These are phyloP conservation scores for Pelargonium nanum DNA, from an alignment of 345 rosid genomes.

Conservation along the genomic window DNA sequence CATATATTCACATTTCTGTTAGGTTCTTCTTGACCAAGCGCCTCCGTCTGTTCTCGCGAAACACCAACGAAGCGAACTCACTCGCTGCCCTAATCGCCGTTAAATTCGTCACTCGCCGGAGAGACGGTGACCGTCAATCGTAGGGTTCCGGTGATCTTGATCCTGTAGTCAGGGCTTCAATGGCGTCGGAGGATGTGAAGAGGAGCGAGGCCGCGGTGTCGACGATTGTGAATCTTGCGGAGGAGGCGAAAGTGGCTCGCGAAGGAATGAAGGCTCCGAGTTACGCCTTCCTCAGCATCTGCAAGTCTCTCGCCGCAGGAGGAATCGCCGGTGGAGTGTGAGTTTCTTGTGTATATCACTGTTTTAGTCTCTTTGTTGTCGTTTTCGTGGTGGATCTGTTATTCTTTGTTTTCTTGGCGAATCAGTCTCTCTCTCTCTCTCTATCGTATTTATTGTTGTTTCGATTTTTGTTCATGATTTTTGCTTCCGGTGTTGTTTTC, in stretches of 20 bases:
- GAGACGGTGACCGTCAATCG: constrained; percentile 6
- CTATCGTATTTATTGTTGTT: not conserved
- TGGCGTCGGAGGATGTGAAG: constrained; percentile 84
- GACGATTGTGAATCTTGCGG: constrained; percentile 62
- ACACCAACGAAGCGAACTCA: not conserved
- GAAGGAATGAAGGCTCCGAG: constrained; percentile 58
- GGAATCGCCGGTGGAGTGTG: constrained; percentile 86
- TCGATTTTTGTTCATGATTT: not conserved
- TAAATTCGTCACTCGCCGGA: constrained; percentile 7
- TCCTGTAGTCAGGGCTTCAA: constrained; percentile 10
- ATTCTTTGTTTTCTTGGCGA: not conserved
- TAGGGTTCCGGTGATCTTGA: constrained; percentile 10
- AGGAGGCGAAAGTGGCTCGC: constrained; percentile 57
- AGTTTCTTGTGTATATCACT: too few relatives aligned
- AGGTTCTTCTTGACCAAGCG: not conserved
- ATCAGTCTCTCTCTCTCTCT: not conserved
- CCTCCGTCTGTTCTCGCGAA: too few relatives aligned
- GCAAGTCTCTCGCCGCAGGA: constrained; percentile 67
- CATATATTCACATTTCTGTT: not conserved
- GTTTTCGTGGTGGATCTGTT: not conserved
- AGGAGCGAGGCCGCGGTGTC: constrained; percentile 52
- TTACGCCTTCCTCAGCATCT: constrained; percentile 38
- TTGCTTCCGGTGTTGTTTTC: not conserved
- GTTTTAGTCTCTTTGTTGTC: not conserved
- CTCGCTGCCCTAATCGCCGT: not conserved